Evolutionary conservation across 148 eudicot species (phyloP).

Genomic region (Nyssa sinensis): DNA sequence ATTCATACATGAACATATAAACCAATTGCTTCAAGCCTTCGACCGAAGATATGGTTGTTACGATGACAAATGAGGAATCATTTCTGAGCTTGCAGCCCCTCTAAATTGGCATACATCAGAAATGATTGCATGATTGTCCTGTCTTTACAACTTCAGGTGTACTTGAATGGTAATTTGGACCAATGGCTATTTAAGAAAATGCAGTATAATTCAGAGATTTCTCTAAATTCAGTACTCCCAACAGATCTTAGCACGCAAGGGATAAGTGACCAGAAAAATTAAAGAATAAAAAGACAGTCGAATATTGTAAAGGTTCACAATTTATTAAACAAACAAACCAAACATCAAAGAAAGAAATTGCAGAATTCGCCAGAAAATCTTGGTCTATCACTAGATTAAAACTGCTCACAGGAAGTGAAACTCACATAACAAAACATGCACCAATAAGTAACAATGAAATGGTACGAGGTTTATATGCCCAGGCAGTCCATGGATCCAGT

Average conservation of each 20-base stretch:
- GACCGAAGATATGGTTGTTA: neutral
- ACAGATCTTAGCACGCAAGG: neutral
- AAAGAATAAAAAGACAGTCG: neutral
- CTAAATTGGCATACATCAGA: neutral
- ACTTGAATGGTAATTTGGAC: neutral
- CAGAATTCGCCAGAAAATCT: neutral
- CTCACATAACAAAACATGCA: conserved; percentile 95
- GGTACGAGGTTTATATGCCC: conserved; percentile 97
- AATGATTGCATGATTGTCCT: neutral
- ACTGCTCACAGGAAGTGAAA: conserved; percentile 8
- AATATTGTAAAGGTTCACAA: conserved; percentile 2
- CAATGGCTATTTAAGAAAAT: neutral
- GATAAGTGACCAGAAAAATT: too few species aligned
- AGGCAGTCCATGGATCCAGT: conserved; percentile 97
- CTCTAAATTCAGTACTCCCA: neutral
- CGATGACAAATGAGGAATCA: neutral
- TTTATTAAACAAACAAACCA: neutral
- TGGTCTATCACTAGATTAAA: neutral
- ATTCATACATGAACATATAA: neutral
- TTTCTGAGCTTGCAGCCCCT: neutral
- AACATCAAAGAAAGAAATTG: neutral
- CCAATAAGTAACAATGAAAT: conserved; percentile 82
- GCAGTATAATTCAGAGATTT: neutral
- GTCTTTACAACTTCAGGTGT: neutral
- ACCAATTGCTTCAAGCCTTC: neutral